These are phyloP conservation scores for Filobasidium floriforme DNA, from an alignment of 768 basidiomycete species.

Conservation along the genomic window DNA sequence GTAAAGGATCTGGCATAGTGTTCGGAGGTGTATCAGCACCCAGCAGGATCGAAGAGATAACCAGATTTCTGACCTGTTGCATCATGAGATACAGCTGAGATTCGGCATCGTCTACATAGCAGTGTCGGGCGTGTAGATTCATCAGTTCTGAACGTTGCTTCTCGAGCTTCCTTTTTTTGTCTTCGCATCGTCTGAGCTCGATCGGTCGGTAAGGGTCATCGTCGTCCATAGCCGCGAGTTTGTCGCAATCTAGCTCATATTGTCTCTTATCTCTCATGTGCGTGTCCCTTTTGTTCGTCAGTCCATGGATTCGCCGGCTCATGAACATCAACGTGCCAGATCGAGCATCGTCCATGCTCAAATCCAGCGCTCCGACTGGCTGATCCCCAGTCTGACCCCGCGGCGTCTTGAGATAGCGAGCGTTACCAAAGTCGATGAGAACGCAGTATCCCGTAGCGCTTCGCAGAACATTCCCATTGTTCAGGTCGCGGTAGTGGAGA, in stretches of 20 bases:
- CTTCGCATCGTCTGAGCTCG: neutral
- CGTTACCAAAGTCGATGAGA: conserved; percentile 4
- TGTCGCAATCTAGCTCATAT: neutral
- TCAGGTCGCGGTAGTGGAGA: conserved; percentile 2
- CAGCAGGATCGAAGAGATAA: neutral
- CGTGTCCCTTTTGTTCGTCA: neutral
- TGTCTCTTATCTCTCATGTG: neutral
- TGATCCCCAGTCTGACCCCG: neutral
- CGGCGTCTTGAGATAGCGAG: neutral
- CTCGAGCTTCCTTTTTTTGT: neutral
- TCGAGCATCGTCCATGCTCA: neutral
- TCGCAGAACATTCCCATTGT: neutral
- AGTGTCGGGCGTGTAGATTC: neutral
- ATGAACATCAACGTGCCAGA: conserved; percentile 1
- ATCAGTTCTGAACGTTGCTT: neutral
- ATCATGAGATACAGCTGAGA: neutral
- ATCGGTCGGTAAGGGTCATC: neutral
- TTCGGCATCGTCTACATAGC: conserved; percentile 5
- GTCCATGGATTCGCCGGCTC: neutral
- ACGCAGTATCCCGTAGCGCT: neutral
- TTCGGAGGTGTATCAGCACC: neutral
- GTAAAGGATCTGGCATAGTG: neutral
- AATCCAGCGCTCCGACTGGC: neutral
- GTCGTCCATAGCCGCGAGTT: neutral
- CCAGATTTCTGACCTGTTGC: neutral